These are phyloP conservation scores for Peniophora sp. DNA, from an alignment of 1,284 basidiomycete genomes.

Conservation along the genomic window DNA sequence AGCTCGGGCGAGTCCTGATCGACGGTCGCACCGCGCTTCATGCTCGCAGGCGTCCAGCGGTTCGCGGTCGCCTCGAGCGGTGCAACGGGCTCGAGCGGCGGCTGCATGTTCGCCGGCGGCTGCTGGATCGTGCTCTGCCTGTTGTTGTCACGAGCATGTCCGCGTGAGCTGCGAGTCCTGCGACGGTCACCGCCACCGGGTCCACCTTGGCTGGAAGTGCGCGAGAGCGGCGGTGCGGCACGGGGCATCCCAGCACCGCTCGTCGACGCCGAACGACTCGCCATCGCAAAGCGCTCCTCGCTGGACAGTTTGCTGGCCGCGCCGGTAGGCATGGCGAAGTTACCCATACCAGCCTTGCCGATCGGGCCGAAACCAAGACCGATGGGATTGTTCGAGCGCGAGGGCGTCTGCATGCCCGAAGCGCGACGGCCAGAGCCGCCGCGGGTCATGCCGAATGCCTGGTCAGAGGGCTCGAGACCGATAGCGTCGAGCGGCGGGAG, in stretches of 20 bases:
- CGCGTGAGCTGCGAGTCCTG: conserved; percentile 68
- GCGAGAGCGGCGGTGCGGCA: conserved; percentile 45
- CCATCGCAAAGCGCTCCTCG: conserved; percentile 60
- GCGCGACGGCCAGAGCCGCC: conserved; percentile 54
- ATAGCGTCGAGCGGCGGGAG: conserved; percentile 89
- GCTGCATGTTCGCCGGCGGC: conserved; percentile 8
- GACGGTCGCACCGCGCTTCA: conserved; percentile 27
- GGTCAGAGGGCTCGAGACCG: conserved; percentile 77
- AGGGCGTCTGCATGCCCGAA: conserved; percentile 31
- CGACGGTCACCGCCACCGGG: conserved; percentile 46
- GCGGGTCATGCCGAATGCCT: conserved; percentile 45
- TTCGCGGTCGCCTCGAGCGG: conserved; percentile 77
- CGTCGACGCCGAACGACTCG: conserved; percentile 36
- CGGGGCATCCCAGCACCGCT: conserved; percentile 36
- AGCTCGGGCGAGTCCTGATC: conserved; percentile 72
- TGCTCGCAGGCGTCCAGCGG: conserved; percentile 63
- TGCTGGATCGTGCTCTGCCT: conserved; percentile 27
- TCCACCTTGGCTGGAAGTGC: conserved; percentile 72
- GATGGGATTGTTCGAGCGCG: conserved; percentile 43
- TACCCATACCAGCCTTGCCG: conserved; percentile 57
- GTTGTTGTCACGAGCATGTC: conserved; percentile 46
- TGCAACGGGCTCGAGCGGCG: conserved; percentile 49
- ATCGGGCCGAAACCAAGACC: conserved; percentile 56
- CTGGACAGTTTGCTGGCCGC: conserved; percentile 46
- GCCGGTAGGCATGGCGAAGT: conserved; percentile 21